These are phyloP conservation scores for Parafenestella ontariensis DNA, from an alignment of 2,329 filamentous ascomycete genomes.

Conservation along the genomic window DNA sequence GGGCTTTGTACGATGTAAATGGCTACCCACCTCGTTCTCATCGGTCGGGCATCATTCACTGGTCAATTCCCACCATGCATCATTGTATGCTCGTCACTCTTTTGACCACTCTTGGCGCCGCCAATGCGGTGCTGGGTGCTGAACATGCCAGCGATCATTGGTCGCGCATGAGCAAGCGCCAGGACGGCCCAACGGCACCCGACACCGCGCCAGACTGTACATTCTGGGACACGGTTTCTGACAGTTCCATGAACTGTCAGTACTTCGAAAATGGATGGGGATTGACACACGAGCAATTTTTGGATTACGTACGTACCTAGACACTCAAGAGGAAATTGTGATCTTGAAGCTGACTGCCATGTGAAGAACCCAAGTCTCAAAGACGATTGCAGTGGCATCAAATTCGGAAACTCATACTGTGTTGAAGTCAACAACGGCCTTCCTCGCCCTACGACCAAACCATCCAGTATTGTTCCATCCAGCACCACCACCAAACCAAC, in stretches of 20 bases:
- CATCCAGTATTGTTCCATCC: conserved; percentile 1
- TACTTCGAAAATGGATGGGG: conserved; percentile 11
- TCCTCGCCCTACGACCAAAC: conserved; percentile 1
- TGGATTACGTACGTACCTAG: conserved; percentile 10
- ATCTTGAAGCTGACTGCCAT: background rate
- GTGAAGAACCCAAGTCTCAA: conserved; percentile 17
- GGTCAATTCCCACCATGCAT: background rate
- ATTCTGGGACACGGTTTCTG: conserved; percentile 11
- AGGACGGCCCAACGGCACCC: conserved; percentile 14
- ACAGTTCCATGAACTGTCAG: conserved; percentile 10
- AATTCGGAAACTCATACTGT: conserved; percentile 20
- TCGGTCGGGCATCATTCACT: background rate
- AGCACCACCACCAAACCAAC: background rate
- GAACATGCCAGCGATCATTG: background rate
- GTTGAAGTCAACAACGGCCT: conserved; percentile 18
- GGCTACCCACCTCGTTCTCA: background rate
- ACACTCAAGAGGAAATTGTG: background rate
- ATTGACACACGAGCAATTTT: conserved; percentile 14
- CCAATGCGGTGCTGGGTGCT: background rate
- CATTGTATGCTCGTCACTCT: background rate
- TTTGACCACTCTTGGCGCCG: background rate
- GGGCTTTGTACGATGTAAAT: background rate
- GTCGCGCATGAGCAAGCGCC: conserved; percentile 4
- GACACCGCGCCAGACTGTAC: conserved; percentile 19
- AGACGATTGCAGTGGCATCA: conserved; percentile 17